A percentile compares a stretch with the other conserved stretches of the same genome.
Conservation (phyloP, 2,329 filamentous ascomycete species). For the Chaetomiaceae sp. region DNA sequence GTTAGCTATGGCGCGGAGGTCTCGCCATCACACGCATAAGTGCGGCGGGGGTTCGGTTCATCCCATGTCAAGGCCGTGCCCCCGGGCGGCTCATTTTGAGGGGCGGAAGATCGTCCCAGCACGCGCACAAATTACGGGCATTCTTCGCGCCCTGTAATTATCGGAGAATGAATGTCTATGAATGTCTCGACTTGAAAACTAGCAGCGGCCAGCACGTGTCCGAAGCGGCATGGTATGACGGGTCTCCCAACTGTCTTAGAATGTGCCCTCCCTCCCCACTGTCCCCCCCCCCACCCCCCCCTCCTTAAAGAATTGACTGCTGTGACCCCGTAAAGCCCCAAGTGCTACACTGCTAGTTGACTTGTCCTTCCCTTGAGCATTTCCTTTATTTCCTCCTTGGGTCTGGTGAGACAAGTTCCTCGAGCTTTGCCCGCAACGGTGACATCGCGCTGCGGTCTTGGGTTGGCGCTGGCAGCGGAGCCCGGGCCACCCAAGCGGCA, state of each 20-base stretch:
- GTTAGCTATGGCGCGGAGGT: slow-evolving; percentile 2
- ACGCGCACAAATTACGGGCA: slow-evolving; percentile 16
- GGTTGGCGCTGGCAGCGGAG: slow-evolving; percentile 15
- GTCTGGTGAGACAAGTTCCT: slow-evolving; percentile 21
- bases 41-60: slow-evolving; percentile 9
- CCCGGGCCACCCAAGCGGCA: slow-evolving; percentile 16
- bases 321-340: no score
- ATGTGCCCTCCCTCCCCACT: no score
- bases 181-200: neutral
- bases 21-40: slow-evolving; percentile 19
- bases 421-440: slow-evolving; percentile 13
- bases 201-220: slow-evolving; percentile 1
- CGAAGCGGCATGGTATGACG: neutral
- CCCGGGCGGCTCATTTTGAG: slow-evolving; percentile 10
- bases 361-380: neutral
- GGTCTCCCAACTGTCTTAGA: neutral
- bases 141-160: neutral
- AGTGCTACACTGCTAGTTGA: no score
- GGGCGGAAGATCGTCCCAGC: slow-evolving; percentile 15
- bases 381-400: slow-evolving; percentile 9
- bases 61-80: slow-evolving; percentile 1
- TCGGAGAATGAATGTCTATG: slow-evolving; percentile 3
- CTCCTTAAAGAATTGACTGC: no score
- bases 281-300: no score
- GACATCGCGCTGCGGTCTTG: slow-evolving; percentile 22